These are phyloP conservation scores for Backusella tarrabulga DNA, from an alignment of 192 early-diverging fungal species.

Conservation along the genomic window DNA sequence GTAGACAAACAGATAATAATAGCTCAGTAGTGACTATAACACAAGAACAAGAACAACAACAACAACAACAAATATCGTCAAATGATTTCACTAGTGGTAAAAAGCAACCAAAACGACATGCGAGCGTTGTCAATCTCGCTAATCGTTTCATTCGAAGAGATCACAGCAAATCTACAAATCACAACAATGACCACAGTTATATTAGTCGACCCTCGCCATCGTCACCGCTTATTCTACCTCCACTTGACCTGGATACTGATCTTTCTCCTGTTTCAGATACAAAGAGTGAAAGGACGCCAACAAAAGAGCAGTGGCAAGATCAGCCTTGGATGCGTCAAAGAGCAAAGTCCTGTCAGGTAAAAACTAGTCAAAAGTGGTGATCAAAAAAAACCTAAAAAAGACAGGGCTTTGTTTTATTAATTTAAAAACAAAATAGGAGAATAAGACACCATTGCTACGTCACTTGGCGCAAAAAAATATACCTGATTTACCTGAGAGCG, in stretches of 20 bases:
- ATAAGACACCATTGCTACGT: slow-evolving; percentile 14
- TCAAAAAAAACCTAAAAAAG: neutral
- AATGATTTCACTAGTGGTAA: neutral
- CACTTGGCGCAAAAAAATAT: slow-evolving; percentile 10
- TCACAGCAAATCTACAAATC: neutral
- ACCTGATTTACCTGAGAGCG: slow-evolving; percentile 10
- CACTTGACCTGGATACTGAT: neutral
- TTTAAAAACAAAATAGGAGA: slow-evolving; percentile 6
- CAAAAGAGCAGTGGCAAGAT: slow-evolving; percentile 18
- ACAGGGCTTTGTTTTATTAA: slow-evolving; percentile 1
- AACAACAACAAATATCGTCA: neutral
- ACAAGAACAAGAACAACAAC: neutral
- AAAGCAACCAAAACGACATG: slow-evolving; percentile 2
- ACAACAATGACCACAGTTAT: neutral
- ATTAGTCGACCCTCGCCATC: neutral
- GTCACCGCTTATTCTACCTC: neutral
- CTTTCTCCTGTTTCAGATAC: slow-evolving; percentile 1
- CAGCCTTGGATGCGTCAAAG: slow-evolving; percentile 16
- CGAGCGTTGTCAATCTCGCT: slow-evolving; percentile 4
- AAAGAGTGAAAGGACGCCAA: slow-evolving; percentile 18
- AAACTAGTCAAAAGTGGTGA: neutral
- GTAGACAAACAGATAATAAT: slow-evolving; percentile 4
- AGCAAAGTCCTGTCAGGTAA: slow-evolving; percentile 25
- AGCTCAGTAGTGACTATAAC: neutral
- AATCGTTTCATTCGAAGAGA: neutral